These are phyloP conservation scores for Tetrahymena malaccensis DNA, from an alignment of 73 alveolate genomes.

Conservation along the genomic window DNA sequence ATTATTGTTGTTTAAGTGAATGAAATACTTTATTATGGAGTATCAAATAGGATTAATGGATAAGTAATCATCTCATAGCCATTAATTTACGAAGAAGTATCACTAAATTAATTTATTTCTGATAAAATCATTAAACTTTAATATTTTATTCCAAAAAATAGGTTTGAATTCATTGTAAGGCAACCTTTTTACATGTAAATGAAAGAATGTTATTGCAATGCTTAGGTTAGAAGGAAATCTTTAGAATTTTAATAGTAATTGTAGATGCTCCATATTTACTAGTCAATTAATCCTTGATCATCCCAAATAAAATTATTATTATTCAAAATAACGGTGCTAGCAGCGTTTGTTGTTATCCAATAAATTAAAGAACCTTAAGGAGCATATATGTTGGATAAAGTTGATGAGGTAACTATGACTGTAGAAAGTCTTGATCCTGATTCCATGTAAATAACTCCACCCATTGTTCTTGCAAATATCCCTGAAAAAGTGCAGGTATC, in stretches of 20 bases:
- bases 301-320: not conserved
- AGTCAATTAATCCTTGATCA: not conserved
- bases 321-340: not conserved
- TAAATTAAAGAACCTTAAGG: not conserved
- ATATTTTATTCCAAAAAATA: not conserved
- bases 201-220: not conserved
- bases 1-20: not conserved
- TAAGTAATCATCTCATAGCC: not conserved
- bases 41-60: not conserved
- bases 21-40: not conserved
- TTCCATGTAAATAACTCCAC: not conserved
- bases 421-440: not conserved
- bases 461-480: not conserved
- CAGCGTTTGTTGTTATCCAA: not conserved
- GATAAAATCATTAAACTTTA: not conserved
- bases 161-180: not conserved
- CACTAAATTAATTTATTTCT: not conserved
- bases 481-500: not conserved
- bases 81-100: not conserved
- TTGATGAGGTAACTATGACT: not conserved
- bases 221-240: not conserved
- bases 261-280: not conserved
- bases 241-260: not conserved
- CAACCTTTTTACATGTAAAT: not conserved
- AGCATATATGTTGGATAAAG: not conserved